phyloP scores from a whole-genome alignment of 768 basidiomycete species.

The Mycena galericulata region DNA sequence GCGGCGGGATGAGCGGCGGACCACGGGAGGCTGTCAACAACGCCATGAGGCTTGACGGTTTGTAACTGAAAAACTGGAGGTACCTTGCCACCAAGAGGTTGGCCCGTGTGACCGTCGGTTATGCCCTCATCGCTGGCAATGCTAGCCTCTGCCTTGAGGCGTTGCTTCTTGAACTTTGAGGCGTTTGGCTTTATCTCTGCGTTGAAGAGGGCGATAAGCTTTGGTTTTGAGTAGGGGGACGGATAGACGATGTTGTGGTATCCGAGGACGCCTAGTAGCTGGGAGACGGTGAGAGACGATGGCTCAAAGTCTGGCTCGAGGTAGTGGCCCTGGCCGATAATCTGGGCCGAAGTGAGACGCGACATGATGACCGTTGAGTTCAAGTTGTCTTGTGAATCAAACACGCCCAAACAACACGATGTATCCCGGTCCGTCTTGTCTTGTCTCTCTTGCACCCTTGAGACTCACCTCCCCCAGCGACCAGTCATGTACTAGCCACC shows the following conservation, averaged over 20 bases:
- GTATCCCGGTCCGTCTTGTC: constrained; percentile 8
- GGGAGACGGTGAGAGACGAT: constrained; percentile 78
- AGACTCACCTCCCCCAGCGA: constrained; percentile 58
- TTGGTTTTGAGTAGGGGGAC: constrained; percentile 80
- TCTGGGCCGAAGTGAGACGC: constrained; percentile 80
- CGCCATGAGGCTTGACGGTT: constrained; percentile 18
- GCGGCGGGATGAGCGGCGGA: constrained; percentile 72
- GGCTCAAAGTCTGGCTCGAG: constrained; percentile 85
- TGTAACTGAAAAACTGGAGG: constrained; percentile 18
- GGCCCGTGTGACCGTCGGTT: constrained; percentile 84
- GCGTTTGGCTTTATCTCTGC: constrained; percentile 76
- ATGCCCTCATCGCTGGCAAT: constrained; percentile 87
- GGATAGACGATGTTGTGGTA: constrained; percentile 84
- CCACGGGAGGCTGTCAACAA: constrained; percentile 40
- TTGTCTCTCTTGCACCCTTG: neutral
- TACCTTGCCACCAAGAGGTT: constrained; percentile 69
- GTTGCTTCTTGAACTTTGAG: constrained; percentile 70
- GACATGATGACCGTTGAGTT: constrained; percentile 70
- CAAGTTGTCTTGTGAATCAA: constrained; percentile 14
- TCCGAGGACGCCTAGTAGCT: constrained; percentile 80
- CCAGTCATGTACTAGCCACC: constrained; percentile 64
- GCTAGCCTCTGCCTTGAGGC: constrained; percentile 74
- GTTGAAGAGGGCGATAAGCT: constrained; percentile 82
- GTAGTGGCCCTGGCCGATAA: constrained; percentile 82
- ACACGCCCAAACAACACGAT: neutral